Percentiles rank a stretch among this genome's conserved stretches.
phyloP scores from a whole-genome alignment of 163 green algal genomes.

The Scenedesmus sp. region DNA sequence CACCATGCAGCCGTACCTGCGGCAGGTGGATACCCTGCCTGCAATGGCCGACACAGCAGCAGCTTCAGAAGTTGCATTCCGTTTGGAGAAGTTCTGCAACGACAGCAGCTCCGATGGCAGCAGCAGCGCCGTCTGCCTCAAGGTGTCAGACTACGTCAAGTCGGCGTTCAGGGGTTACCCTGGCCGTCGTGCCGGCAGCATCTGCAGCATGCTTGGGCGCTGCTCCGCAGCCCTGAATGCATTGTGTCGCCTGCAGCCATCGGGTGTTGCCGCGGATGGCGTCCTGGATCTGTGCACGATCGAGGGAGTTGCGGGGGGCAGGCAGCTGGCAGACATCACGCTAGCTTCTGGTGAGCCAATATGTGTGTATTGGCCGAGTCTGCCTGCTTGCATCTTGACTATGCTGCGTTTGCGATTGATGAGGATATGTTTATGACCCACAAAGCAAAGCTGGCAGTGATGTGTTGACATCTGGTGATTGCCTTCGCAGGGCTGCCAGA shows the following conservation, averaged over 20 bases:
- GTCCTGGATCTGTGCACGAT: background rate
- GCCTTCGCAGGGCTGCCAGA: background rate
- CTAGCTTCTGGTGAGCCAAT: background rate
- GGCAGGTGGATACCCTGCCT: background rate
- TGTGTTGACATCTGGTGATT: background rate
- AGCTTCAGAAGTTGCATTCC: background rate
- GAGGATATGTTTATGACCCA: background rate
- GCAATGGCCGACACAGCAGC: background rate
- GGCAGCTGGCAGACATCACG: background rate
- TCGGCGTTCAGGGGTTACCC: background rate
- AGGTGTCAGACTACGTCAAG: slow-evolving; percentile 20
- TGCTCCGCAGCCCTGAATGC: background rate
- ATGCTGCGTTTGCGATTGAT: background rate
- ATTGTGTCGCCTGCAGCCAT: background rate
- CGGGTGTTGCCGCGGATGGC: background rate
- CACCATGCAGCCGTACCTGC: slow-evolving; percentile 25
- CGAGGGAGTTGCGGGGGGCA: slow-evolving; percentile 2
- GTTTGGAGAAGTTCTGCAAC: slow-evolving; percentile 8
- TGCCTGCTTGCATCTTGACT: background rate
- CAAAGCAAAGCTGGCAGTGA: background rate
- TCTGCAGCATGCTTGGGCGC: slow-evolving; percentile 32
- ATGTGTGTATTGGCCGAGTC: background rate
- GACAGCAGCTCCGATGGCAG: background rate
- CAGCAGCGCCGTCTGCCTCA: background rate
- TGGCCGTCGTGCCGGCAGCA: background rate